These are phyloP conservation scores for Penicillium flavigenum DNA, from an alignment of 495 filamentous ascomycete genomes.

Conservation along the genomic window DNA sequence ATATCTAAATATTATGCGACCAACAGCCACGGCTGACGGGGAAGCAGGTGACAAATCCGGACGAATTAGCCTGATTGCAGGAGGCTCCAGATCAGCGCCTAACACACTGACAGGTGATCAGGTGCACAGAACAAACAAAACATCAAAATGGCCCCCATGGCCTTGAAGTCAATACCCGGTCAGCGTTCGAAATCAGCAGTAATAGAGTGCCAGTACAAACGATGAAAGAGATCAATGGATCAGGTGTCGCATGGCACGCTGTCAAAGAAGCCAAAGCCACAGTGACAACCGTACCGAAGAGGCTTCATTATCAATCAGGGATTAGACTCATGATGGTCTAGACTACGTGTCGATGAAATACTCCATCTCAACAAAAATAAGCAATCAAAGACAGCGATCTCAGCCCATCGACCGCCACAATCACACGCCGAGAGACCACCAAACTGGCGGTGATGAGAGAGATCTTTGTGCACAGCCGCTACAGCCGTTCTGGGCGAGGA, in stretches of 20 bases:
- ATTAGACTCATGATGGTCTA: background rate
- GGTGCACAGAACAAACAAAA: background rate
- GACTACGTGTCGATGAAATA: background rate
- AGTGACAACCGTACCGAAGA: background rate
- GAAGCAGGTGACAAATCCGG: conserved; percentile 8
- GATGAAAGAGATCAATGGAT: conserved; percentile 1
- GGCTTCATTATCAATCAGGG: background rate
- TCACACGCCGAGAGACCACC: conserved; percentile 25
- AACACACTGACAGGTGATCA: background rate
- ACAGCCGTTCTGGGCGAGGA: conserved; percentile 18
- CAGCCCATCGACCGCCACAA: conserved; percentile 22
- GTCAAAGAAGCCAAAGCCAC: background rate
- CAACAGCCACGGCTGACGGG: conserved; percentile 1
- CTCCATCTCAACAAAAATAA: conserved; percentile 1
- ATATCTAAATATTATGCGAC: conserved; percentile 3
- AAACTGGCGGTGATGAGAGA: conserved; percentile 15
- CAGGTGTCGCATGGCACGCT: background rate
- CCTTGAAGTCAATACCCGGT: background rate
- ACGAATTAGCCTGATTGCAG: background rate
- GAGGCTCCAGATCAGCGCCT: conserved; percentile 6
- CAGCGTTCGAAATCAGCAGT: background rate
- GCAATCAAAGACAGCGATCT: conserved; percentile 23
- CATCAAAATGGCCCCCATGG: background rate
- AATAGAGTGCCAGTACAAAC: background rate
- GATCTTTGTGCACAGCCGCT: conserved; percentile 25